Evolutionary conservation across 371 early-diverging fungal species (phyloP).

Genomic region (Fennellomyces sp.): DNA sequence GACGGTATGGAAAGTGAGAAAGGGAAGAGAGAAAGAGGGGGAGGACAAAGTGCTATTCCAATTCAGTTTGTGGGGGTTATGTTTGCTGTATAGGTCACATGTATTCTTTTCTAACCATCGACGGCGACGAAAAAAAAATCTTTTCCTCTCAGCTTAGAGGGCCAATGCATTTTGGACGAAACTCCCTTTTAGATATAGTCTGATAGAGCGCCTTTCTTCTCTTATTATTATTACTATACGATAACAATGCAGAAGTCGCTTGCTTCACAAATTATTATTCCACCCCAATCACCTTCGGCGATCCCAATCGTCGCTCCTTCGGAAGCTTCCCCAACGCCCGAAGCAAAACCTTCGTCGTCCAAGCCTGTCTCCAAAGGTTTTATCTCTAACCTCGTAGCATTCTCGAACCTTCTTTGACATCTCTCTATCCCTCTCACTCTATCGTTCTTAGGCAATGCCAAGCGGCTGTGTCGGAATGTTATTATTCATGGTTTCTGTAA

Average conservation of each 20-base stretch:
- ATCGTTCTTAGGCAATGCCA: slow-evolving; percentile 31
- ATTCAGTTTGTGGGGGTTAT: too few species aligned
- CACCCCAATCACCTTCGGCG: slow-evolving; percentile 51
- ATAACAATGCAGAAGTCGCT: slow-evolving; percentile 24
- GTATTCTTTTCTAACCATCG: too few species aligned
- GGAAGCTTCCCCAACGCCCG: slow-evolving; percentile 25
- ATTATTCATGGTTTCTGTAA: slow-evolving; percentile 89
- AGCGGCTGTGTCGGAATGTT: slow-evolving; percentile 77
- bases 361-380: slow-evolving; percentile 51
- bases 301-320: slow-evolving; percentile 64
- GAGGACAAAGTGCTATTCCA: too few species aligned
- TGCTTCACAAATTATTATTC: slow-evolving; percentile 48
- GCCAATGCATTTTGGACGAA: too few species aligned
- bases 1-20: not conserved
- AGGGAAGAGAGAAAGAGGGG: not conserved
- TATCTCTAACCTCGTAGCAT: too few species aligned
- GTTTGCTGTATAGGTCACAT: too few species aligned
- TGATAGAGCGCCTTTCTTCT: slow-evolving; percentile 1
- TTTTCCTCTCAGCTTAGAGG: too few species aligned
- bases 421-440: not conserved
- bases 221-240: not conserved
- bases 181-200: too few species aligned
- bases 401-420: too few species aligned
- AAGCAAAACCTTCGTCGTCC: slow-evolving; percentile 6
- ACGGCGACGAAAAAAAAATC: too few species aligned